Base-by-base conservation (phyloP, 108 stramenopile species). In the Craspedostauros australis region DNA sequence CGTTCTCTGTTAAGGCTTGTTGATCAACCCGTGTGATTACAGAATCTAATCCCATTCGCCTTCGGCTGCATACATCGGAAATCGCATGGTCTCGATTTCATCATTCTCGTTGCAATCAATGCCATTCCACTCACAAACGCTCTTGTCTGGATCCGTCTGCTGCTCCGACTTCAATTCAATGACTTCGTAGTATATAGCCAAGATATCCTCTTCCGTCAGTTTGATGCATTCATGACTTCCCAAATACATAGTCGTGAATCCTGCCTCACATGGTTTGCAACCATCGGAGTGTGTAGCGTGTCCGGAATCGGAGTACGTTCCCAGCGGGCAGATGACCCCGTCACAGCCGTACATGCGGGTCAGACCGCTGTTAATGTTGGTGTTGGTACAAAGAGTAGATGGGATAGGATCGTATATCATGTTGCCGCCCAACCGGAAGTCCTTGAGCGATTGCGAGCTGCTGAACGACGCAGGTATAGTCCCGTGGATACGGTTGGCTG, bases 351-450 rank as follows among this genome's bases (percentile, higher is more conserved):
- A 77, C 11, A 41, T 45, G 12, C 46, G 47, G 12, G 79, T 61
- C 11, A 56, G 31, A 12, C 77, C 82, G 3, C 68, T 71, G 41
- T 84, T 77, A 23, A 84, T 47, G 18, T 67, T 63, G 11, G 25
- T 44, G 34, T 68, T 75, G 19, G 27, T 48, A 39, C 82, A 84
- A 1, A 84, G 57, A 2, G 62, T 15, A 8, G 30, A 45, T 14
- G 78, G 76, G 32, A 84, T 56, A 8, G 77, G 75, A 40, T 73
- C 76, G 39, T 79, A 64, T 20, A 84, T 55, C 64, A 58, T 66
- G 36, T 84, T 84, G 22, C 50, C 62, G 0, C 75, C 77, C 0
- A 79, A 45, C 15, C 76, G 75, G 31, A 84, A 58, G 49, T 84
- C 82, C 36, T 68, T 66, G 2, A 84, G 42, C 2, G 75, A 46